Conservation (phyloP, 2,329 filamentous ascomycete species). For the Neofusicoccum umdonicola region DNA sequence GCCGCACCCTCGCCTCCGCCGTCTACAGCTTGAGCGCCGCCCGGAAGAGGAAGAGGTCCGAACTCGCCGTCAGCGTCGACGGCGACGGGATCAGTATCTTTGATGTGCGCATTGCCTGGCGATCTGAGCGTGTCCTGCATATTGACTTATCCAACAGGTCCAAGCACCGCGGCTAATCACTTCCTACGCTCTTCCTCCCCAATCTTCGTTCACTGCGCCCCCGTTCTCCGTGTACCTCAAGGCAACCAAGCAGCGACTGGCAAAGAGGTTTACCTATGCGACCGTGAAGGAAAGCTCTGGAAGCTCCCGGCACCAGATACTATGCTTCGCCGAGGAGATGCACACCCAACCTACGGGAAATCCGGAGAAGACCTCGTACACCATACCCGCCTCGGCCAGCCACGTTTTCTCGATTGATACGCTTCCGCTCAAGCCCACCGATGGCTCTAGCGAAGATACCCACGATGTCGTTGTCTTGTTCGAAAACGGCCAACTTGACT, state of each 20-base stretch:
- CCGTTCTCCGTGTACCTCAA: conserved; percentile 59
- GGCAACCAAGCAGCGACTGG: conserved; percentile 39
- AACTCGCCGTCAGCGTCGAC: conserved; percentile 59
- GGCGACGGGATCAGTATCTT: conserved; percentile 63
- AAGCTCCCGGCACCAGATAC: conserved; percentile 49
- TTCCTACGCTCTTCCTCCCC: conserved; percentile 61
- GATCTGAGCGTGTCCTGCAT: neutral
- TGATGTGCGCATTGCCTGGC: conserved; percentile 46
- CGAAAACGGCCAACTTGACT: conserved; percentile 59
- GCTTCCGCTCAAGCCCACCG: conserved; percentile 27
- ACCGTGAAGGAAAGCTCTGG: conserved; percentile 47
- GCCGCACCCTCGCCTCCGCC: conserved; percentile 45
- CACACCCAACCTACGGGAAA: conserved; percentile 32
- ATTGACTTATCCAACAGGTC: conserved; percentile 43
- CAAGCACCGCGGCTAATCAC: conserved; percentile 60
- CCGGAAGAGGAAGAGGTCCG: conserved; percentile 61
- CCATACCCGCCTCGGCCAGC: conserved; percentile 25
- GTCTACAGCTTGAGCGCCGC: conserved; percentile 55
- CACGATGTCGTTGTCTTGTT: conserved; percentile 58
- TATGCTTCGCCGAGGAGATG: conserved; percentile 54
- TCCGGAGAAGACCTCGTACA: conserved; percentile 34
- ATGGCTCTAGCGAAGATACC: conserved; percentile 21
- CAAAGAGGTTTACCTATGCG: conserved; percentile 57
- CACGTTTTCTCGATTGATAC: conserved; percentile 31
- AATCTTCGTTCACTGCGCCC: conserved; percentile 55